A percentile compares a stretch with the other conserved stretches of the same genome.
phyloP scores from a whole-genome alignment of 768 basidiomycete genomes.

The Filobasidium floriforme region DNA sequence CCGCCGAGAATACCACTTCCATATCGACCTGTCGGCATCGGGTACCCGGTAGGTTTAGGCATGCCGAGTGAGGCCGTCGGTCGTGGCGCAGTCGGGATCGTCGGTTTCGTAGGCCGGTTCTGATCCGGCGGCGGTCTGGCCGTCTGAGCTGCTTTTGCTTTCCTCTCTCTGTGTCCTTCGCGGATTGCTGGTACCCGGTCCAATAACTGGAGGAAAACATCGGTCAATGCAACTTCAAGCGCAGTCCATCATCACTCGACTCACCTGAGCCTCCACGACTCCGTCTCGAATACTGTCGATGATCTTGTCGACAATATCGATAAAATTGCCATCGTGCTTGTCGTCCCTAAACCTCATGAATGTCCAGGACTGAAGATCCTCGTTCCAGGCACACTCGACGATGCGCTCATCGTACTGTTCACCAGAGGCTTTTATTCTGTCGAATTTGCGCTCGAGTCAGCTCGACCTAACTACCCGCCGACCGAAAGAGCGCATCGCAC shows the following conservation, averaged over 20 bases:
- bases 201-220: conserved; percentile 54
- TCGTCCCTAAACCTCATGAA: conserved; percentile 92
- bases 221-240: background rate
- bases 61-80: background rate
- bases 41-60: background rate
- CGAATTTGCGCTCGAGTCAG: background rate
- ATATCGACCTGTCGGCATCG: background rate
- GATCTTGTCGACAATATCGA: conserved; percentile 73
- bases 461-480: background rate
- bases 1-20: background rate
- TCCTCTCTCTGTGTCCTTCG: conserved; percentile 21
- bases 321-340: conserved; percentile 86
- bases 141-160: conserved; percentile 4
- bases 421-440: conserved; percentile 70
- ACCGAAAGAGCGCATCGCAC: conserved; percentile 41
- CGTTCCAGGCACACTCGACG: conserved; percentile 89
- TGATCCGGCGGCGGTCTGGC: background rate
- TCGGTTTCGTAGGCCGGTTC: background rate
- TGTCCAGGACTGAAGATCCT: conserved; percentile 59
- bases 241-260: conserved; percentile 33
- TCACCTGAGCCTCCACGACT: conserved; percentile 76
- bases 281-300: conserved; percentile 88
- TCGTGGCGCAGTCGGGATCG: background rate
- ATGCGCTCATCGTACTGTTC: conserved; percentile 90
- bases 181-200: conserved; percentile 51